Evolutionary conservation across 1,284 basidiomycete genomes (phyloP).

Genomic region (Heimioporus retisporus): DNA sequence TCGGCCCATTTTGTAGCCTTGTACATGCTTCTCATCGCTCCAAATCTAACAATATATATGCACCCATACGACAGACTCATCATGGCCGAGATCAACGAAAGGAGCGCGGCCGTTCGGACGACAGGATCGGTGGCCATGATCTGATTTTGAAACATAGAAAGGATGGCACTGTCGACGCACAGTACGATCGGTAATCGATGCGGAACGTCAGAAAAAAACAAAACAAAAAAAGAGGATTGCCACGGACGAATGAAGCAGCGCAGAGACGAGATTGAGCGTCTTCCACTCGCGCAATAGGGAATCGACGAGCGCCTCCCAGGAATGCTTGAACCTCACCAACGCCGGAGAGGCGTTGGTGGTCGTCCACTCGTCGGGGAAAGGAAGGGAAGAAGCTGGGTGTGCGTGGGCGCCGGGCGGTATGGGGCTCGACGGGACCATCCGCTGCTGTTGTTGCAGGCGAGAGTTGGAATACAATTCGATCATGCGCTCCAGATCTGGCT

Average conservation of each 20-base stretch:
- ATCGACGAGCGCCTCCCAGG: conserved; percentile 80
- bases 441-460: conserved; percentile 27
- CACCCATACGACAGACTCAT: conserved; percentile 84
- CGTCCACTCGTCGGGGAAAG: conserved; percentile 74
- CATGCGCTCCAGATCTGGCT: conserved; percentile 77
- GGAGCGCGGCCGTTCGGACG: conserved; percentile 71
- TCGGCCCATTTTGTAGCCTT: conserved; percentile 82
- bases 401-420: conserved; percentile 37
- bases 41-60: conserved; percentile 80
- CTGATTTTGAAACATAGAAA: conserved; percentile 79
- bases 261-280: conserved; percentile 80
- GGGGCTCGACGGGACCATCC: conserved; percentile 32
- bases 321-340: conserved; percentile 71
- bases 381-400: conserved; percentile 44
- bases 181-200: neutral
- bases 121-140: conserved; percentile 70
- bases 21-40: conserved; percentile 81
- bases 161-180: conserved; percentile 63
- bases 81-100: conserved; percentile 75
- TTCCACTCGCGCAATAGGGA: conserved; percentile 81
- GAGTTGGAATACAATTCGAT: conserved; percentile 56
- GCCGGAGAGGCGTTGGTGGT: conserved; percentile 67
- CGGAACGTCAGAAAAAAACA: neutral
- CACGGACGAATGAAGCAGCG: conserved; percentile 73
- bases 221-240: no score